Evolutionary conservation across 2,329 filamentous ascomycete species (phyloP), one percentile per base, ranked within the genome.

Genomic region (Trichoderma harzianum): DNA sequence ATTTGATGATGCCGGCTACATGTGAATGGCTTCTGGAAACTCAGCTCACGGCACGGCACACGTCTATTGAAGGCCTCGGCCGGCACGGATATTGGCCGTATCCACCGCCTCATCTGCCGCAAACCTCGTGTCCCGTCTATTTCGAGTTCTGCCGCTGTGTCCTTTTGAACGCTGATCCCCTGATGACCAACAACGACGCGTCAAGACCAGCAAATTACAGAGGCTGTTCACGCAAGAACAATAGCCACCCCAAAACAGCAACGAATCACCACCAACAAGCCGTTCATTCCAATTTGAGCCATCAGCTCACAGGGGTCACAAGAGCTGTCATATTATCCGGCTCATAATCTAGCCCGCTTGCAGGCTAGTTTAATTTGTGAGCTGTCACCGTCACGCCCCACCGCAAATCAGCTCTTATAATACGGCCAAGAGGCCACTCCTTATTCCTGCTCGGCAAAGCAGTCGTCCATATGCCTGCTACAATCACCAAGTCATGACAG

Each of bases 371-470:
- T 57, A 67, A 58, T 39, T 67, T 28, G 64, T 57, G 51, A 58
- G 64, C 64, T 67, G 64, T 58, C 64, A 67, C 64, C 64, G 64
- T 21, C 57, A 16, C 11, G 64, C 32, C 51, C 64, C 64, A 67
- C 64, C 39, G 21, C 63, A 55, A 57, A 36, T 39, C 64, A 43
- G 47, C 43, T 55, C 18, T 36, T 67, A 67, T 67, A 67, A 67
- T 39, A 67, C 51, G 51, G n/a, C 55, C 55, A 26, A 18, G 24
- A 8, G 5, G 16, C 24, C 24, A 43, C 60, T 62, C 64, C 64
- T 66, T 30, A 34, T 26, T 28, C 26, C 12, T 7, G 16, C 28
- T 11, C 6, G 12, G 16, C 18, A 18, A 30, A 16, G 60, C 34
- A 21, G 14, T 65, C 7, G 5, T 32, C 12, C 16, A n/a, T 30